Base-by-base conservation (phyloP, 805 yeast genomes). In the Candida michaelii region DNA sequence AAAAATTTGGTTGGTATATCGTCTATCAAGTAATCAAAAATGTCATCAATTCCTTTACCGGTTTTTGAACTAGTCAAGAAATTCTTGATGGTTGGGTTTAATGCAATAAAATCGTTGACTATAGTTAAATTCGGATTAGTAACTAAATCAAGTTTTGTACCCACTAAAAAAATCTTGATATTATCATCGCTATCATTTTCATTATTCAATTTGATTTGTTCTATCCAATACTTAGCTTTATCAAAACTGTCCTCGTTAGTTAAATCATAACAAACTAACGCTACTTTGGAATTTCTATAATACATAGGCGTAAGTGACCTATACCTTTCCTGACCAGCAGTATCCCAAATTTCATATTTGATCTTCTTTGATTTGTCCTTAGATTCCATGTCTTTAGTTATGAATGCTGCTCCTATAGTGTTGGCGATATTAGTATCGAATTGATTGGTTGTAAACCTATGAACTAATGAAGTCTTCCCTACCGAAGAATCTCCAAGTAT, bases 391-490 rank as follows among this genome's bases (percentile, higher is more conserved):
- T 79, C 56, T 59, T 89, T 95, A 13, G 97, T 88, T 30, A 93
- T 76, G 63, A 91, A 93, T 0, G 98, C 99, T 3, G 99, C 99
- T n/a, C 99, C 99, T 42, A 93, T 93, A 1, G 99, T 93, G 32
- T 95, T 86, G 52, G 95, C 88, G 45, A 91, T 78, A 50, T 79
- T 78, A 23, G 79, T 83, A 51, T 88, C 93, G 59, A 91, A 93
- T 0, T 80, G 65, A 53, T 81, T 76, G 48, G 69, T 69, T 31
- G 78, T 90, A 54, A 90, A 89, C 40, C 97, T 69, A 50, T 85
- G 85, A 1, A 89, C 89, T 8, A 91, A 74, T 1, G 97, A 89
- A 5, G 80, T 73, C 51, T 79, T 84, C 36, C 86, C 87, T 14
- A 74, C 83, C 0, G 81, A 74, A 5, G 82, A 74, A 50, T 79